These are phyloP conservation scores for Hyaloscypha variabilis DNA, from an alignment of 495 filamentous ascomycete species.

Conservation along the genomic window DNA sequence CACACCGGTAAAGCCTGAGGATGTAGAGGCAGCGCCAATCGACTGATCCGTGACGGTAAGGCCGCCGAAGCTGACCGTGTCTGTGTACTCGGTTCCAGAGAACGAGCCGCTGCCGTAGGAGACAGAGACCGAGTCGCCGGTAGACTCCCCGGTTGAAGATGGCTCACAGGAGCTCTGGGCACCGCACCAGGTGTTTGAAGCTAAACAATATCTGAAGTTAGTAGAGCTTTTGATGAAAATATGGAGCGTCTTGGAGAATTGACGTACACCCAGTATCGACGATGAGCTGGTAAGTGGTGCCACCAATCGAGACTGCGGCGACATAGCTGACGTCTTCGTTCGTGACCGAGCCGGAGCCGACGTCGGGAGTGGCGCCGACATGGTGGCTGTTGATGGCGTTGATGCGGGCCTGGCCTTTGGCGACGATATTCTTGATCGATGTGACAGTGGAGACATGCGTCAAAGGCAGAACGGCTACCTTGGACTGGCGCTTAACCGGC, in stretches of 20 bases:
- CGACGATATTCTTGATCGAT: conserved; percentile 21
- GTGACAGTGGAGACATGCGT: conserved; percentile 20
- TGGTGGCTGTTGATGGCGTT: conserved; percentile 11
- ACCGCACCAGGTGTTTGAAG: conserved; percentile 24
- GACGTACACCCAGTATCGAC: conserved; percentile 24
- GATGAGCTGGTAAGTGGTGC: conserved; percentile 20
- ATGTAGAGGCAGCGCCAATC: conserved; percentile 30
- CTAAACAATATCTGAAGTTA: conserved; percentile 22
- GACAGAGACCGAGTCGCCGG: conserved; percentile 21
- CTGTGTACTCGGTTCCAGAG: conserved; percentile 27
- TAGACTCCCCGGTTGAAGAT: conserved; percentile 20
- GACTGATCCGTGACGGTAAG: conserved; percentile 22
- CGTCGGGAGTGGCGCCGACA: background rate
- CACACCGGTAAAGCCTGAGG: conserved; percentile 31
- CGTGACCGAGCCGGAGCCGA: conserved; percentile 22
- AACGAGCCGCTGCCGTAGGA: conserved; percentile 25
- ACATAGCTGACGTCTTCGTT: conserved; percentile 25
- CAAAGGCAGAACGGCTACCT: conserved; percentile 17
- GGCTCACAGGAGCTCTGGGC: conserved; percentile 21
- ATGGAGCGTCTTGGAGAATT: conserved; percentile 14
- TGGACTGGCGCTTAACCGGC: conserved; percentile 12
- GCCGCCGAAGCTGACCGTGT: conserved; percentile 33
- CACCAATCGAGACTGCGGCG: conserved; percentile 20
- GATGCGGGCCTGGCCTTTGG: conserved; percentile 20
- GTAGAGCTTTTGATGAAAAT: conserved; percentile 15